Conservation (phyloP, 306 rosid genomes). For the Casuarina equisetifolia region DNA sequence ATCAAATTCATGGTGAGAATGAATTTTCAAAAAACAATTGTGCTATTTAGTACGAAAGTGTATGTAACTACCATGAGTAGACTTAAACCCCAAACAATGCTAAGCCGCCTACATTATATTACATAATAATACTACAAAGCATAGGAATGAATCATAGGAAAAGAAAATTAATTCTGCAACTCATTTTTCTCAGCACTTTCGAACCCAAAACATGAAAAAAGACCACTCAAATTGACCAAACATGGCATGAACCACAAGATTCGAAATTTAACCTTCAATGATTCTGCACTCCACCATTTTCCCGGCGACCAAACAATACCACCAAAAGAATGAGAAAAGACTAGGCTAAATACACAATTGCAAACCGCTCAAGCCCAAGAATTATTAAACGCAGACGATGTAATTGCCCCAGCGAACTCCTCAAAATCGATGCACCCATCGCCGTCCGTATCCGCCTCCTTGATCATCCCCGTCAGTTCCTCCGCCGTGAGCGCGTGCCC, state of each 20-base stretch:
- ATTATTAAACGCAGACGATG: conserved; percentile 89
- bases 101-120: too few relatives aligned
- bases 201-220: not conserved
- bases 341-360: not conserved
- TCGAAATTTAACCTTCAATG: not conserved
- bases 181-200: not conserved
- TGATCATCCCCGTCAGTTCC: conserved; percentile 90
- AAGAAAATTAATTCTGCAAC: not conserved
- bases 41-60: too few relatives aligned
- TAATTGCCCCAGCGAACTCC: conserved; percentile 72
- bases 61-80: too few relatives aligned
- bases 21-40: too few relatives aligned
- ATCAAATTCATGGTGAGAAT: too few relatives aligned
- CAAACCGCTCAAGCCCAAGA: conserved; percentile 56
- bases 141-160: not conserved
- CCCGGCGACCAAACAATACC: not conserved
- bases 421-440: conserved; percentile 78
- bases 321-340: not conserved
- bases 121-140: not conserved
- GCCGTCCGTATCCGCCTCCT: conserved; percentile 85
- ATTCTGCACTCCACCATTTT: not conserved
- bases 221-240: not conserved
- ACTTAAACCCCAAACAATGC: too few relatives aligned
- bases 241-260: not conserved
- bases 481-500: conserved; percentile 86